phyloP scores from a whole-genome alignment of 2,329 filamentous ascomycete genomes.

The Dactylellina cionopaga region DNA sequence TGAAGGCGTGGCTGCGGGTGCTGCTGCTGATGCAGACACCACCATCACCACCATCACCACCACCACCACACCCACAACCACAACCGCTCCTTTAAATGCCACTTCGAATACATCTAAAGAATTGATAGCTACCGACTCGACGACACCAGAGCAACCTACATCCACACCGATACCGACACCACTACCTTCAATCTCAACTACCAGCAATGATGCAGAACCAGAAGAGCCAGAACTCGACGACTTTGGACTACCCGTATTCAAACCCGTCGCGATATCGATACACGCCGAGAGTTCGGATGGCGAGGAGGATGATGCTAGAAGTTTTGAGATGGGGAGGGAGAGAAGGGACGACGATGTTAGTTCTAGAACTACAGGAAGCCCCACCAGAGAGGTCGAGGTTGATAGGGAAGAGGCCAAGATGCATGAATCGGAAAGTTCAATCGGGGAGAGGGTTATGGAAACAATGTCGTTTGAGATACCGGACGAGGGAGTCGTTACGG shows the following conservation, averaged over 20 bases:
- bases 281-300: conserved; percentile 46
- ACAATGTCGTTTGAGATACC: conserved; percentile 3
- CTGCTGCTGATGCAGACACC: conserved; percentile 45
- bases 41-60: conserved; percentile 2
- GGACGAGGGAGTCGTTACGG: neutral
- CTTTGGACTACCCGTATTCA: conserved; percentile 47
- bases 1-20: neutral
- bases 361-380: conserved; percentile 45
- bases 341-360: conserved; percentile 32
- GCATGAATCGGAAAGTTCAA: neutral
- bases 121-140: conserved; percentile 54
- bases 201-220: conserved; percentile 60
- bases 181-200: neutral
- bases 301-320: conserved; percentile 31
- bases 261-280: conserved; percentile 17
- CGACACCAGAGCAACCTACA: conserved; percentile 59
- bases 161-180: conserved; percentile 55
- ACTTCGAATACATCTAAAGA: no score
- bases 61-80: neutral
- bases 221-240: conserved; percentile 41
- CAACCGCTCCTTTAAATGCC: no score
- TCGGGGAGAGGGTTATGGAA: conserved; percentile 20
- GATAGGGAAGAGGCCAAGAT: neutral
- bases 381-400: conserved; percentile 34
- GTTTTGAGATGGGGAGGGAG: conserved; percentile 23